These are phyloP conservation scores for Juglanconis oblonga DNA, from an alignment of 2,329 filamentous ascomycete genomes.

Conservation along the genomic window DNA sequence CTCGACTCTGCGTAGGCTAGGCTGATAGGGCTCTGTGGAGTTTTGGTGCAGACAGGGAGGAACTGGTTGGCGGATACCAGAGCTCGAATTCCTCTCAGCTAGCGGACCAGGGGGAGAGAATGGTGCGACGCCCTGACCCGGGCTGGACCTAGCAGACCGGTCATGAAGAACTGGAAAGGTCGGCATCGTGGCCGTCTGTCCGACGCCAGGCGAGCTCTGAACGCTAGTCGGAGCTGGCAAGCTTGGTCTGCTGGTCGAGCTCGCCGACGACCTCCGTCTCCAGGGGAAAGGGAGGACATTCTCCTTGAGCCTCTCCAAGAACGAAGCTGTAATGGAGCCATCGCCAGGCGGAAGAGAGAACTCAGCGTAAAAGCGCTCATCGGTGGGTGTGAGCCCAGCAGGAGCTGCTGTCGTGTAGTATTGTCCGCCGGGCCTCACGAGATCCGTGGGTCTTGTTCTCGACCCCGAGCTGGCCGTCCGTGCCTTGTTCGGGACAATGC, in stretches of 20 bases:
- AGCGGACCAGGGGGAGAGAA: slow-evolving; percentile 26
- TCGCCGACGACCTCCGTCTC: slow-evolving; percentile 5
- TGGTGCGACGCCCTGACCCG: slow-evolving; percentile 23
- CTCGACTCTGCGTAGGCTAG: slow-evolving; percentile 20
- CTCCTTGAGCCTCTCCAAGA: slow-evolving; percentile 28
- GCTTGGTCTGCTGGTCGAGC: slow-evolving; percentile 5
- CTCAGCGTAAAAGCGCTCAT: slow-evolving; percentile 16
- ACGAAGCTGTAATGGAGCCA: slow-evolving; percentile 30
- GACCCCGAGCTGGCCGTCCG: slow-evolving; percentile 22
- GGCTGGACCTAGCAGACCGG: slow-evolving; percentile 32
- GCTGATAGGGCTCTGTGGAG: slow-evolving; percentile 21
- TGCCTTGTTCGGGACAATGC: slow-evolving; percentile 26
- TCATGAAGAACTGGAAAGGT: slow-evolving; percentile 11
- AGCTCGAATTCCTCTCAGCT: slow-evolving; percentile 9
- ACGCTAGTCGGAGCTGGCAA: slow-evolving; percentile 4
- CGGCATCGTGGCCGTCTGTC: slow-evolving; percentile 3
- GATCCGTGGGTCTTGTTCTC: slow-evolving; percentile 25
- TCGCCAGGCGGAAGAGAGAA: slow-evolving; percentile 28
- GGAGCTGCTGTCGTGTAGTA: slow-evolving; percentile 8
- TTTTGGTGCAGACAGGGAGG: slow-evolving; percentile 22
- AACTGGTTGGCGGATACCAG: background rate
- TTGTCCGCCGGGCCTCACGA: background rate
- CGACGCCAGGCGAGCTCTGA: slow-evolving; percentile 9
- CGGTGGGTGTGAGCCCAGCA: slow-evolving; percentile 4
- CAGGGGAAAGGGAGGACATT: slow-evolving; percentile 16